Conservation (phyloP, 163 green algal species). For the Chlamydomonas reinhardtii region DNA sequence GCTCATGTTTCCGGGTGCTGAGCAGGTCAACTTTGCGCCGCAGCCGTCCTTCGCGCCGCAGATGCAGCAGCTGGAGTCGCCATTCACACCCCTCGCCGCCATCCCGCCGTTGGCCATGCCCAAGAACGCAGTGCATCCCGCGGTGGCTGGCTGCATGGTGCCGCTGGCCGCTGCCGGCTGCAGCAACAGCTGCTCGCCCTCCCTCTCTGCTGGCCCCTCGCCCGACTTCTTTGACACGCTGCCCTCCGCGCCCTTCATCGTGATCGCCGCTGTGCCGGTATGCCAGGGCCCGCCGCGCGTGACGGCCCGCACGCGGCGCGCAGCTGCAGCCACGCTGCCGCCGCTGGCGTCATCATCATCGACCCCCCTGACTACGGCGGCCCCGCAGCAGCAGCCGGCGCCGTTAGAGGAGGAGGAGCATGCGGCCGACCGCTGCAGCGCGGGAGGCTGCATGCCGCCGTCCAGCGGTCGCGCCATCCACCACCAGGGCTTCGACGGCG, state of each 20-base stretch:
- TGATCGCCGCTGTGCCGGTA: neutral
- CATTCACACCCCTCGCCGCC: neutral
- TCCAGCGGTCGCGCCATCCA: neutral
- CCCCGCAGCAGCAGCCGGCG: too few species aligned
- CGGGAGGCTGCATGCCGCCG: neutral
- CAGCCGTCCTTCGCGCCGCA: neutral
- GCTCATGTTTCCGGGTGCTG: neutral
- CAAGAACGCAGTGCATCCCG: conserved; percentile 12
- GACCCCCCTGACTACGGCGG: too few species aligned
- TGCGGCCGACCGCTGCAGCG: conserved; percentile 29
- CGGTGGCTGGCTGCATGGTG: conserved; percentile 11
- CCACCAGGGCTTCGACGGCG: neutral
- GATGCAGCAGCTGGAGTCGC: neutral
- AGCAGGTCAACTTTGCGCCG: neutral
- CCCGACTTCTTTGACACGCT: neutral
- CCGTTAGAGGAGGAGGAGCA: conserved; percentile 4
- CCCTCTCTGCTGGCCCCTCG: too few species aligned
- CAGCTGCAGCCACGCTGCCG: neutral
- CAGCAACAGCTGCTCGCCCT: neutral
- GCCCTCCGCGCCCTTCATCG: neutral
- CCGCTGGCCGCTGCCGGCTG: neutral
- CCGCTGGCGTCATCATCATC: neutral
- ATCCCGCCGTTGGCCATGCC: neutral
- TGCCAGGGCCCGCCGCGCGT: neutral
- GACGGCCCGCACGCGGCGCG: neutral